Base-by-base conservation (phyloP, 225 moss, liverwort and hornwort genomes). In the Thuidium tamariscinum region DNA sequence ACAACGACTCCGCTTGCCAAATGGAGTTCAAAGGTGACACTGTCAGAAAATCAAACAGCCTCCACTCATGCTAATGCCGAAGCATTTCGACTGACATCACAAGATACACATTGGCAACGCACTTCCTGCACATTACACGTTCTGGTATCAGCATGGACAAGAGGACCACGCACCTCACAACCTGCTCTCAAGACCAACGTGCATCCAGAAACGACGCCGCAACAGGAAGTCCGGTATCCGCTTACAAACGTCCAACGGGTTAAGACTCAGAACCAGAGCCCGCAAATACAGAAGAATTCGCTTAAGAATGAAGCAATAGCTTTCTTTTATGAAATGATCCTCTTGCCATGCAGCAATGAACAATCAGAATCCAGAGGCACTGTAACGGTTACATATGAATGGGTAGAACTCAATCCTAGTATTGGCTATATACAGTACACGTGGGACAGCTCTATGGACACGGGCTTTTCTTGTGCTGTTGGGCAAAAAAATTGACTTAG, bases 391-490 rank as follows among this genome's bases (percentile, higher is more conserved):
- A 91, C 89, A 88, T 88, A 88, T 88, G 83, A 91, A 89, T 91
- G 91, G 89, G 91, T 62, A 68, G 80, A 77, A 75, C 89, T 85
- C 91, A 74, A 89, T 89, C 83, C 89, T 88, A 89, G 57, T 88
- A 86, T 86, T 77, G 71, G 69, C 88, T 91, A 88, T 89, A 86
- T 89, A 89, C 88, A 91, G 80, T 89, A 91, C 89, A 91, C 80
- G 89, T 83, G 76, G 84, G 84, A 82, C 49, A 56, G 82, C 84
- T 84, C 91, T 82, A 62, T 29, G 86, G 78, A 74, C 88, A 69
- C 83, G 79, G 79, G 59, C 66, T 65, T 44, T 81, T 8, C 62
- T 86, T 86, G 79, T 36, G 91, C 87, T 85, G 87, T 82, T 39
- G 82, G 87, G 82, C 32, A 86, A 89, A 84, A 91, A 91, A 78